Evolutionary conservation across 306 rosid genomes (phyloP).

Genomic region (Cucumis melo): DNA sequence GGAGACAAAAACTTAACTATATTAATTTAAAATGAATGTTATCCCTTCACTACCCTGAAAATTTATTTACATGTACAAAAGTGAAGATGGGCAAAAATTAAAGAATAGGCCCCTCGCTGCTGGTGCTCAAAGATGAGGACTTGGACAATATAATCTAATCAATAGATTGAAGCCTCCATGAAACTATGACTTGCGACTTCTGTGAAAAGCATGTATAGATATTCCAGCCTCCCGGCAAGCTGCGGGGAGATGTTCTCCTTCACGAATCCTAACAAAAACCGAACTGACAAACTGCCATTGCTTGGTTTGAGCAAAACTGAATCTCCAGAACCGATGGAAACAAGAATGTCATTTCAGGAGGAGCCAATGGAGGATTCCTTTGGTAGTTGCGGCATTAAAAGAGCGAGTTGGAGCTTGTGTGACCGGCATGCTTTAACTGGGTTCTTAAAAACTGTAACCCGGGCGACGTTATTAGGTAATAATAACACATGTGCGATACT

Average conservation of each 20-base stretch:
- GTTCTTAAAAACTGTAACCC: slow-evolving; percentile 43
- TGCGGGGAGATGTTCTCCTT: neutral
- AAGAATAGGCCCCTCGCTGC: neutral
- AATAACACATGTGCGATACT: slow-evolving; percentile 59
- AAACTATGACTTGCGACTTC: neutral
- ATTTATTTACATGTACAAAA: too few species aligned
- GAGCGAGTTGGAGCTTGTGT: slow-evolving; percentile 50
- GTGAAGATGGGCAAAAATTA: neutral
- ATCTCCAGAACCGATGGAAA: neutral
- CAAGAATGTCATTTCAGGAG: slow-evolving; percentile 16
- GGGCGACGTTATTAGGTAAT: slow-evolving; percentile 30
- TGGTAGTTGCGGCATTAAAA: slow-evolving; percentile 47
- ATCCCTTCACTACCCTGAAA: too few species aligned
- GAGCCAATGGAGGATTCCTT: slow-evolving; percentile 25
- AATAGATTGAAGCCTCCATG: too few species aligned
- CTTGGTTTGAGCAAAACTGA: neutral
- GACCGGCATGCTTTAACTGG: slow-evolving; percentile 54
- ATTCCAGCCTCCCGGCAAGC: neutral
- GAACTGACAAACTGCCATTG: neutral
- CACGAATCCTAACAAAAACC: too few species aligned
- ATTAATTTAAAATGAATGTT: too few species aligned
- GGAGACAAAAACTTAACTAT: too few species aligned
- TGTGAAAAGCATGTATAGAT: neutral
- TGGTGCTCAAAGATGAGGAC: neutral
- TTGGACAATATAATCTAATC: too few species aligned